Evolutionary conservation across 2,329 filamentous ascomycete species (phyloP).

Genomic region (Colletotrichum gloeosporioides): DNA sequence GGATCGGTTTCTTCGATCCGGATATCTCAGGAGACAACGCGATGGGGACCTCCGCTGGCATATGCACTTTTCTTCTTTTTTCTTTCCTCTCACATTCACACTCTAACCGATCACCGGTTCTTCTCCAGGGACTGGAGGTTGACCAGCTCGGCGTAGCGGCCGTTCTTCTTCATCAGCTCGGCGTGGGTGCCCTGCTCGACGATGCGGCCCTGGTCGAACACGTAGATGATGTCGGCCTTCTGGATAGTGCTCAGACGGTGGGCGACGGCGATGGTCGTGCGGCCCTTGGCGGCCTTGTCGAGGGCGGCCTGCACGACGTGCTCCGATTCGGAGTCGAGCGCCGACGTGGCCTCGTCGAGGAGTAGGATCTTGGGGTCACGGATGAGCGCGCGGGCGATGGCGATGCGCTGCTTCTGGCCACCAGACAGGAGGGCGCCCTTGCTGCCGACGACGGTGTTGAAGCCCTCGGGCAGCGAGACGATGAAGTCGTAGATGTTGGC

Average conservation of each 20-base stretch:
- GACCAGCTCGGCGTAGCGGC: constrained; percentile 79
- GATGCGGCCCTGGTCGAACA: constrained; percentile 89
- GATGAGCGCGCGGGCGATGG: constrained; percentile 88
- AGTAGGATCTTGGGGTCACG: constrained; percentile 89
- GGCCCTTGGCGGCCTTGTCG: constrained; percentile 80
- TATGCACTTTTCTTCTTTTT: not conserved
- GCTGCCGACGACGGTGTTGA: constrained; percentile 83
- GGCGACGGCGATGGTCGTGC: constrained; percentile 93
- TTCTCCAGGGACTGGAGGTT: constrained; percentile 80
- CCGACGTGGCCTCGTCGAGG: constrained; percentile 81
- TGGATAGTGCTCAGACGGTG: constrained; percentile 93
- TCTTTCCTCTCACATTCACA: not conserved
- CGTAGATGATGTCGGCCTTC: constrained; percentile 92
- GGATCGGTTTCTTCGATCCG: constrained; percentile 6
- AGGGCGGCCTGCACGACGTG: constrained; percentile 82
- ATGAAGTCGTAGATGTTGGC: constrained; percentile 95
- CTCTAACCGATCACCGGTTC: constrained; percentile 32
- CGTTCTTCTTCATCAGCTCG: constrained; percentile 72
- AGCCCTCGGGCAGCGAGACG: constrained; percentile 82
- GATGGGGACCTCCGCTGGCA: not conserved
- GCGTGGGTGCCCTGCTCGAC: constrained; percentile 84
- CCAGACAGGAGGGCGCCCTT: constrained; percentile 88
- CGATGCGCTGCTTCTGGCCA: constrained; percentile 93
- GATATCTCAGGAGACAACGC: constrained; percentile 13
- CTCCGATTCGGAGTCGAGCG: constrained; percentile 78